These are phyloP conservation scores for Phoenix dactylifera DNA, from an alignment of 176 grass and related monocot genomes.

Conservation along the genomic window DNA sequence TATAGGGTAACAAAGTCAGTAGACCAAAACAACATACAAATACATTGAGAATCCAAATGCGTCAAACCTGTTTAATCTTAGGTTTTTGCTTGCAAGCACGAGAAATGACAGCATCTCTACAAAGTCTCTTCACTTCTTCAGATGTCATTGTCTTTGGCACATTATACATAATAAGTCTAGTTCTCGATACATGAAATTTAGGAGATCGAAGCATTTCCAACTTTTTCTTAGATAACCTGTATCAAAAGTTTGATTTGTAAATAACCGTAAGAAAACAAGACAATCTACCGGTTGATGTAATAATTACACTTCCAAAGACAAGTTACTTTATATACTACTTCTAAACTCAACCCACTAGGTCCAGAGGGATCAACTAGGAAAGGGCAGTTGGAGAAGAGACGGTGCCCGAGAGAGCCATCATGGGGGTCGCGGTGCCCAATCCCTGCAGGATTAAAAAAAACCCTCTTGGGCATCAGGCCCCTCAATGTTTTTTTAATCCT, in stretches of 20 bases:
- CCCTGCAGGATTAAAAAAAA: no score
- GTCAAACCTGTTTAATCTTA: slow-evolving; percentile 66
- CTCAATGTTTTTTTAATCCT: no score
- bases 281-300: no score
- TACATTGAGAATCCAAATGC: not conserved
- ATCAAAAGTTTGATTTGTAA: not conserved
- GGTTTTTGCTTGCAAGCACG: slow-evolving; percentile 80
- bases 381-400: no score
- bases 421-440: no score
- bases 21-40: not conserved
- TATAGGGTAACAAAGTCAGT: slow-evolving; percentile 15
- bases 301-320: no score
- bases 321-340: no score
- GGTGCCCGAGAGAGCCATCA: no score
- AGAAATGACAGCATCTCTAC: slow-evolving; percentile 74
- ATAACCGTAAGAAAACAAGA: no score
- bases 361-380: no score
- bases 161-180: slow-evolving; percentile 91
- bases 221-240: slow-evolving; percentile 76
- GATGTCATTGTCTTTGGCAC: slow-evolving; percentile 86
- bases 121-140: slow-evolving; percentile 90
- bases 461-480: no score
- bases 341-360: no score
- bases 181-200: slow-evolving; percentile 93
- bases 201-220: slow-evolving; percentile 82